A percentile compares a stretch with the other conserved stretches of the same genome.
Evolutionary conservation across 192 early-diverging fungal species (phyloP).

Genomic region (Anaeromyces robustus): DNA sequence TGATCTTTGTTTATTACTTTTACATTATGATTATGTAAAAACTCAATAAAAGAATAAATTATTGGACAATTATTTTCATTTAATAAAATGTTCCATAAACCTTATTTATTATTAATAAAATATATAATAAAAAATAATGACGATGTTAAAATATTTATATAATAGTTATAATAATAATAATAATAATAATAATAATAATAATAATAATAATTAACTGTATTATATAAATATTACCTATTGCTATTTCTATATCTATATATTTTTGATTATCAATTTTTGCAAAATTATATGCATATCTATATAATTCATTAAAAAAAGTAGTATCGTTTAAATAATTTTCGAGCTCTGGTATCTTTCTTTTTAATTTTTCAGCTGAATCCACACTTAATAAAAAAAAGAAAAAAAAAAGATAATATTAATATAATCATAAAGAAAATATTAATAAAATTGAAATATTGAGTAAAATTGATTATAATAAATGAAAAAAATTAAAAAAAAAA

Average conservation of each 20-base stretch:
- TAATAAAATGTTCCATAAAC: conserved; percentile 33
- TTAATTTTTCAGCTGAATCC: not conserved
- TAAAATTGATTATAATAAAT: too few relatives aligned
- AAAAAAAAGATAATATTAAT: too few relatives aligned
- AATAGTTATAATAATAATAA: too few relatives aligned
- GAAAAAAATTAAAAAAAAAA: too few relatives aligned
- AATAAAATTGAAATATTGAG: too few relatives aligned
- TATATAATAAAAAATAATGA: too few relatives aligned
- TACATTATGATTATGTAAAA: conserved; percentile 23
- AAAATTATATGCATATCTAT: not conserved
- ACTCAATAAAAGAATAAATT: conserved; percentile 25
- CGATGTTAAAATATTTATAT: too few relatives aligned
- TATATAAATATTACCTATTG: not conserved
- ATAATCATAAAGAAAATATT: too few relatives aligned
- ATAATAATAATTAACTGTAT: too few relatives aligned
- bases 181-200: too few relatives aligned
- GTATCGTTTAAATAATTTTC: not conserved
- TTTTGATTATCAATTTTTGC: not conserved
- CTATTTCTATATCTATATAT: not conserved
- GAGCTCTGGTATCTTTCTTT: not conserved
- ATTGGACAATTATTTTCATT: conserved; percentile 16
- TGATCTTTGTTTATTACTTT: conserved; percentile 51
- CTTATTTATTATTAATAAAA: not conserved
- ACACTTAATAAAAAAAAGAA: not conserved
- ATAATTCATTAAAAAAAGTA: not conserved